Evolutionary conservation across 2,329 filamentous ascomycete species (phyloP).

Genomic region (Emydomyces testavorans): DNA sequence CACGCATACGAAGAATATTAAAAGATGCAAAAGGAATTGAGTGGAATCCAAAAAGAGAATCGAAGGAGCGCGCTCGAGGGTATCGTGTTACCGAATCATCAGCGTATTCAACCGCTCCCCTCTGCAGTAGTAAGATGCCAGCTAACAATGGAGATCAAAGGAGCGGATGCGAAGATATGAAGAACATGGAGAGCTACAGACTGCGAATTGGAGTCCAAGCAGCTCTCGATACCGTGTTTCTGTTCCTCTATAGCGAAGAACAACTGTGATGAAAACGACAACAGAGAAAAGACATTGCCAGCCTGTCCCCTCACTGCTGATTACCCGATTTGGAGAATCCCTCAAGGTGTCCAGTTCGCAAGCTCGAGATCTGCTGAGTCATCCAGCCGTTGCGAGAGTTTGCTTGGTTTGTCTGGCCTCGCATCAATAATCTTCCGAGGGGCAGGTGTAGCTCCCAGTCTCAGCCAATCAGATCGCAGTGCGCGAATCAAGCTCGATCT

Average conservation of each 20-base stretch:
- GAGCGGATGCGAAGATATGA: slow-evolving; percentile 7
- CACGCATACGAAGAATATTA: not conserved
- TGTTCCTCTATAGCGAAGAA: not conserved
- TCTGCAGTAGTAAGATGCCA: not conserved
- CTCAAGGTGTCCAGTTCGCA: slow-evolving; percentile 11
- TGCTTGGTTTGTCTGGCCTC: not conserved
- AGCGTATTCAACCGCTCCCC: slow-evolving; percentile 9
- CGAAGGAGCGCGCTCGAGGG: slow-evolving; percentile 5
- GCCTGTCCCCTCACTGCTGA: slow-evolving; percentile 7
- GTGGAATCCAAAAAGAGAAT: not conserved
- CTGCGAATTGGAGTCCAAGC: not conserved
- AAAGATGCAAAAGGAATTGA: not conserved
- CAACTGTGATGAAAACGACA: not conserved
- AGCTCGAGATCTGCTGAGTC: slow-evolving; percentile 4
- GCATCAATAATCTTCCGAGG: slow-evolving; percentile 9
- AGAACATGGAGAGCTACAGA: slow-evolving; percentile 7
- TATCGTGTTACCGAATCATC: slow-evolving; percentile 4
- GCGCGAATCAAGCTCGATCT: not conserved
- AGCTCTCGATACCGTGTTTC: not conserved
- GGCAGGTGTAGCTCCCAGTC: not conserved
- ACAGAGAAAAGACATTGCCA: slow-evolving; percentile 1
- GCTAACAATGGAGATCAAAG: slow-evolving; percentile 9
- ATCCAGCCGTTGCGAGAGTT: not conserved
- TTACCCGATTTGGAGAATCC: slow-evolving; percentile 1
- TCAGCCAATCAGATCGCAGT: slow-evolving; percentile 4